Evolutionary conservation across 257 asterid genomes (phyloP).

Genomic region (Scutellaria barbata): DNA sequence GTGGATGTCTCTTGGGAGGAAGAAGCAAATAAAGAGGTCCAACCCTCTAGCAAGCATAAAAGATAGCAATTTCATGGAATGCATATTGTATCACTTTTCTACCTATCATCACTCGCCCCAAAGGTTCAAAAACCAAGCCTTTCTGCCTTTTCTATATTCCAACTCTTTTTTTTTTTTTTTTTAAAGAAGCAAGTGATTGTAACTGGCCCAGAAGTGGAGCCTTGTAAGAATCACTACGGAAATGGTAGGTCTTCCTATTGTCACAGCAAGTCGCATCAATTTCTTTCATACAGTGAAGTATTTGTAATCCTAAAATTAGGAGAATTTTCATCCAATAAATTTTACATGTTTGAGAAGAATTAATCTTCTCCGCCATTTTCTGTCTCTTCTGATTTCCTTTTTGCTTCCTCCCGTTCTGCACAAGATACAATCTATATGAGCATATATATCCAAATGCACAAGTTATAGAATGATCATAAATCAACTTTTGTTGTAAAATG

Average conservation of each 20-base stretch:
- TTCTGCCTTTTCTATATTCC: background rate
- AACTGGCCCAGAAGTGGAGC: slow-evolving; percentile 19
- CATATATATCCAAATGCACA: slow-evolving; percentile 9
- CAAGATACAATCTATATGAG: slow-evolving; percentile 20
- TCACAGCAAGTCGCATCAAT: too few relatives aligned
- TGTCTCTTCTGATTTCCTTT: slow-evolving; percentile 43
- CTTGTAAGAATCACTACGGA: background rate
- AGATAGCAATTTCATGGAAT: background rate
- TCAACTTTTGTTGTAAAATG: slow-evolving; percentile 10
- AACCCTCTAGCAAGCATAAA: background rate
- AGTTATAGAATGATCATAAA: background rate
- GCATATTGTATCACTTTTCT: too few relatives aligned
- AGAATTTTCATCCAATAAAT: background rate
- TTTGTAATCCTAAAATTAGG: background rate
- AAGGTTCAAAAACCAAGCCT: too few relatives aligned
- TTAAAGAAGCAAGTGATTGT: background rate
- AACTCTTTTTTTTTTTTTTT: background rate
- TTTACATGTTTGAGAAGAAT: slow-evolving; percentile 19
- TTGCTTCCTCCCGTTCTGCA: slow-evolving; percentile 62
- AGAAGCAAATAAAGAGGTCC: slow-evolving; percentile 31
- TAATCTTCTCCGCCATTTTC: slow-evolving; percentile 50
- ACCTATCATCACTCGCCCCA: too few relatives aligned
- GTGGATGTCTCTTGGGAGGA: slow-evolving; percentile 75
- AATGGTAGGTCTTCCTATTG: background rate
- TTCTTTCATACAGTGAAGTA: background rate